Base-by-base conservation (phyloP, 2,329 filamentous ascomycete species). In the Pyrenophora tritici-repentis region DNA sequence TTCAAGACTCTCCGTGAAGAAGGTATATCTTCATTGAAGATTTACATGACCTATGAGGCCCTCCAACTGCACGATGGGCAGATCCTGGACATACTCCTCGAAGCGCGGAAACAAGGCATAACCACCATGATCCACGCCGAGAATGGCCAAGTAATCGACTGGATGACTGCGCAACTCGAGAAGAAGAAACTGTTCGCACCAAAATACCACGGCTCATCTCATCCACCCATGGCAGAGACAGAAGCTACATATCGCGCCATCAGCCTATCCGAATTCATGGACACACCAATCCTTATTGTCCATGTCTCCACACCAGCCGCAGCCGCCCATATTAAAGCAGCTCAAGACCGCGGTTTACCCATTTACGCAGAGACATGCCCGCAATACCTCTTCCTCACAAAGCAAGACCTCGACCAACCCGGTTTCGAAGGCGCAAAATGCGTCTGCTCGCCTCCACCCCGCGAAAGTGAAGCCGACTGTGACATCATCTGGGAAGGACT, bases 111-210 rank as follows among this genome's bases (percentile, higher is more conserved):
- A 67, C 75, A 77, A 46, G 65, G 73, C 17, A 80, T 83, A 40
- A 75, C 80, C 9, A 84, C 81, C 16, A 83, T 83, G 77, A 76
- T 83, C 35, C 80, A 83, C 55, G 79, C 80, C 1, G 80, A 83
- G 58, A 83, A 83, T 53, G 78, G 78, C 18, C 78, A 81, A 46
- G 75, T 82, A 14, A 78, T 83, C 31, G 74, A 80, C 42, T 82
- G 79, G 80, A 78, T 83, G 53, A 83, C 80, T 1, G 74, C 76
- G 32, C 78, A 80, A 44, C 76, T 83, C 12, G 80, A 82, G 54
- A 74, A 76, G 40, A 72, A 74, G 24, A 73, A 75, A 17, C 64
- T 80, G 4, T 77, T 78, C 37, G 79, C 75, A 2, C 80, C 80
- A 1, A 79, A 78, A 52, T 83, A 81, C 56, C 80, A 83, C 56